Evolutionary conservation across 257 asterid genomes (phyloP).

Genomic region (Solanum piurae): DNA sequence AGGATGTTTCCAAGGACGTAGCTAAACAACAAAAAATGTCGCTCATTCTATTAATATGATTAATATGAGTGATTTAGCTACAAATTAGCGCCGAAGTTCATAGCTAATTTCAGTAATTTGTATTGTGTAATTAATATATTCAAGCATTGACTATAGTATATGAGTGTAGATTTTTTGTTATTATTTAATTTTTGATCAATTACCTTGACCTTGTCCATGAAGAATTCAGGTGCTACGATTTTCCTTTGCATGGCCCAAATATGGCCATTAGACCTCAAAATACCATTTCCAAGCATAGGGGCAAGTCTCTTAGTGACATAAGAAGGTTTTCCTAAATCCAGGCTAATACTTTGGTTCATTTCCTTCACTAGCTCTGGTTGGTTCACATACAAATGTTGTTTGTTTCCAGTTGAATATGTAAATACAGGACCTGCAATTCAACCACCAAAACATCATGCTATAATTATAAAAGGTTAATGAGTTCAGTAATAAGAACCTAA

Average conservation of each 20-base stretch:
- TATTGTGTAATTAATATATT: neutral
- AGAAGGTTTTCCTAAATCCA: conserved; percentile 63
- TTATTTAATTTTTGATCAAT: neutral
- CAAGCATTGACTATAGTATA: neutral
- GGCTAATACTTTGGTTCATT: conserved; percentile 42
- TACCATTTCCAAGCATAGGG: conserved; percentile 91
- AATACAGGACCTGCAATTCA: conserved; percentile 43
- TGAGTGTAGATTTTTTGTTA: neutral
- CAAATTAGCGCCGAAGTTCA: neutral
- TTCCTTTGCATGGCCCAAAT: conserved; percentile 75
- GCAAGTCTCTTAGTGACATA: conserved; percentile 72
- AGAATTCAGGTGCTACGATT: conserved; percentile 72
- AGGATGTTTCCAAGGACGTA: neutral
- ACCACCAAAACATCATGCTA: neutral
- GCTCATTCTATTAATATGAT: neutral
- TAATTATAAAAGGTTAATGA: neutral
- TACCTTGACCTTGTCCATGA: conserved; percentile 86
- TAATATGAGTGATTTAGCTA: neutral
- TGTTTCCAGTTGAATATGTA: conserved; percentile 61
- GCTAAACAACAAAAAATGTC: neutral
- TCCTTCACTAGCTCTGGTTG: conserved; percentile 67
- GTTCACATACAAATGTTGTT: conserved; percentile 73
- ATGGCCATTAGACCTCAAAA: conserved; percentile 71
- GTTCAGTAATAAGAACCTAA: neutral
- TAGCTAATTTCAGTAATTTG: neutral